Percentiles rank a stretch among this genome's conserved stretches.
phyloP scores from a whole-genome alignment of 108 stramenopile species.

The Cyclotella baltica region DNA sequence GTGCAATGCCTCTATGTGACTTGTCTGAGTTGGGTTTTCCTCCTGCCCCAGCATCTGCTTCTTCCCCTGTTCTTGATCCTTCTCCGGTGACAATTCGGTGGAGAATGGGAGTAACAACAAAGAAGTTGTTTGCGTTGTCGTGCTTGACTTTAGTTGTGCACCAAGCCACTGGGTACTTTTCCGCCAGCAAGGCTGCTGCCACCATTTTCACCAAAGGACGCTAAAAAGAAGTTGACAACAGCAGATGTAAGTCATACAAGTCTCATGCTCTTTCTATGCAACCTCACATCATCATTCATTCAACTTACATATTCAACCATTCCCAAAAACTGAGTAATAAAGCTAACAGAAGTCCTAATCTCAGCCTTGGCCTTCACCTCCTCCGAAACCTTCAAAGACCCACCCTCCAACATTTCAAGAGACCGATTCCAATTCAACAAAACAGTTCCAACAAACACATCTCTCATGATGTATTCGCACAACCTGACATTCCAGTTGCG shows the following conservation, averaged over 20 bases:
- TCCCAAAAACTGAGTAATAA: slow-evolving; percentile 46
- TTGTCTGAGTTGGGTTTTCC: slow-evolving; percentile 13
- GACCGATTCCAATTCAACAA: slow-evolving; percentile 49
- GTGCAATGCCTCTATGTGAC: background rate
- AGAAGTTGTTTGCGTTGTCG: slow-evolving; percentile 12
- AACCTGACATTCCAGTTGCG: slow-evolving; percentile 76
- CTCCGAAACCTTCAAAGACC: slow-evolving; percentile 23
- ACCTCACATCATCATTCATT: background rate
- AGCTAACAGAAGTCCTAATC: slow-evolving; percentile 38
- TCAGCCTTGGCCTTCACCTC: slow-evolving; percentile 45
- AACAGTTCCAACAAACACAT: slow-evolving; percentile 63
- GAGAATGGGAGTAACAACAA: slow-evolving; percentile 22
- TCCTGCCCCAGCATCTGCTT: slow-evolving; percentile 54
- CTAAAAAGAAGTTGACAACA: background rate
- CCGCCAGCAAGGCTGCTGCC: slow-evolving; percentile 31
- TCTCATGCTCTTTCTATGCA: too few species aligned
- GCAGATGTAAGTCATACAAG: too few species aligned
- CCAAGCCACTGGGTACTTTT: slow-evolving; percentile 37
- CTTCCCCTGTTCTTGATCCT: slow-evolving; percentile 9
- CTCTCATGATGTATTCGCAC: slow-evolving; percentile 73
- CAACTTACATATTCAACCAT: slow-evolving; percentile 45
- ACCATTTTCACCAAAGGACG: slow-evolving; percentile 36
- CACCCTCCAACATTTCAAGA: slow-evolving; percentile 9
- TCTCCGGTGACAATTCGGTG: slow-evolving; percentile 28
- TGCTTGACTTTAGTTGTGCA: background rate